These are phyloP conservation scores for Albophoma yamanashiensis DNA, from an alignment of 2,329 filamentous ascomycete species.

Conservation along the genomic window DNA sequence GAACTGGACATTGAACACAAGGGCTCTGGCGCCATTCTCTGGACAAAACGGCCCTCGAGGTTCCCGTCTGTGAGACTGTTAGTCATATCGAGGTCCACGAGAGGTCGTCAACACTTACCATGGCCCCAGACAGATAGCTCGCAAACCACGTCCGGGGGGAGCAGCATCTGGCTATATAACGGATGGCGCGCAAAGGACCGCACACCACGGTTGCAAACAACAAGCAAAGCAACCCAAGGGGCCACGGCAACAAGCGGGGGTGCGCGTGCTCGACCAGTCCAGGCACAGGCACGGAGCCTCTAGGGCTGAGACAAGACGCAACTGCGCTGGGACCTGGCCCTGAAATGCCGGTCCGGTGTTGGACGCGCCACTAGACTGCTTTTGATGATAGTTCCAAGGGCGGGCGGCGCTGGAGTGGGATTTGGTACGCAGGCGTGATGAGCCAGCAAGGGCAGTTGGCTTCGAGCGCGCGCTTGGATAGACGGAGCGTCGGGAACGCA, in stretches of 20 bases:
- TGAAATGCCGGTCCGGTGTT: not conserved
- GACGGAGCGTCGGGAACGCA: not conserved
- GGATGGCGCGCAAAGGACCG: not conserved
- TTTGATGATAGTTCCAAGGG: not conserved
- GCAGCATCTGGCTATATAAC: not conserved
- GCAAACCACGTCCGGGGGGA: not conserved
- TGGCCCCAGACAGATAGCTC: not conserved
- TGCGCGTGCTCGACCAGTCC: not conserved
- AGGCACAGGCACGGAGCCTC: not conserved
- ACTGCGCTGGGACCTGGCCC: not conserved
- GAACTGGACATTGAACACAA: not conserved
- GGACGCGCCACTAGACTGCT: not conserved
- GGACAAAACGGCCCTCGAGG: not conserved
- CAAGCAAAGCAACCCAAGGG: not conserved
- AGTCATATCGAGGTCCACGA: not conserved
- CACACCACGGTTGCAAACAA: not conserved
- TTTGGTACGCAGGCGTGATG: not conserved
- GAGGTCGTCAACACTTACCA: not conserved
- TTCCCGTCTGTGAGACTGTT: not conserved
- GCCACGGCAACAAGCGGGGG: not conserved
- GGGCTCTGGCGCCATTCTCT: not conserved
- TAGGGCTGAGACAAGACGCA: not conserved
- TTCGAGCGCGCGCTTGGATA: not conserved
- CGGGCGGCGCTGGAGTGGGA: not conserved
- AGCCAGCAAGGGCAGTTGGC: not conserved